Base-by-base conservation (phyloP, 2,329 filamentous ascomycete species). In the Pseudogymnoascus sp. region DNA sequence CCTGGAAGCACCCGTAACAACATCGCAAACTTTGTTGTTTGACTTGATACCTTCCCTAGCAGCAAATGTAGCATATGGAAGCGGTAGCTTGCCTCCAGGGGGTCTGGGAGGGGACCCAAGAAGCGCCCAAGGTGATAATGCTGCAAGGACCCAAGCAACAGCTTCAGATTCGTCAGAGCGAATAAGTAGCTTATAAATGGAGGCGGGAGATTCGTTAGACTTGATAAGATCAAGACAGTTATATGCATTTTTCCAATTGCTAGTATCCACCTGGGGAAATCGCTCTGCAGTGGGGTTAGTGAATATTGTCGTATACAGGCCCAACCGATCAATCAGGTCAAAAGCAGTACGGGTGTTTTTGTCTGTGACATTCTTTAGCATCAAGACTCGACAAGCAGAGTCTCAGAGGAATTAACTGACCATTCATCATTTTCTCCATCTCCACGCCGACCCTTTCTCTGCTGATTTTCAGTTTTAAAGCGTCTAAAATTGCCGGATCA, bases 401-500 rank as follows among this genome's bases (percentile, higher is more conserved):
- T 66, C 21, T 67, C 68, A 5, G 69, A 63, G 28, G 68, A 63
- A 62, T 67, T 49, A 21, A 66, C 70, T 63, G 72, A 83, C 90
- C 89, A 75, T 85, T 88, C 16, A 97, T 79, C 87, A 96, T 96
- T 80, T 97, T 97, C 72, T 93, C 90, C 3, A 97, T 71, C 73
- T 99, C 95, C 3, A 88, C 83, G 0, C 91, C 91, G 1, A 99
- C 87, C 63, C 95, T 83, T 75, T 99, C 95, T 62, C 92, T 86
- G 71, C 90, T 97, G 68, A 99, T 97, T 74, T 99, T 99, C 31
- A 88, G 75, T 60, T 83, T 85, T n/a, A 99, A 78, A 3, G 91
- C 89, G 9, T 87, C 79, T 64, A 93, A 83, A 59, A 99, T 95
- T n/a, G 83, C 81, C n/a, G 77, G 72, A 67, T 96, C 82, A 11